phyloP scores from a whole-genome alignment of 75 land plant species.

The Cunninghamia lanceolata region DNA sequence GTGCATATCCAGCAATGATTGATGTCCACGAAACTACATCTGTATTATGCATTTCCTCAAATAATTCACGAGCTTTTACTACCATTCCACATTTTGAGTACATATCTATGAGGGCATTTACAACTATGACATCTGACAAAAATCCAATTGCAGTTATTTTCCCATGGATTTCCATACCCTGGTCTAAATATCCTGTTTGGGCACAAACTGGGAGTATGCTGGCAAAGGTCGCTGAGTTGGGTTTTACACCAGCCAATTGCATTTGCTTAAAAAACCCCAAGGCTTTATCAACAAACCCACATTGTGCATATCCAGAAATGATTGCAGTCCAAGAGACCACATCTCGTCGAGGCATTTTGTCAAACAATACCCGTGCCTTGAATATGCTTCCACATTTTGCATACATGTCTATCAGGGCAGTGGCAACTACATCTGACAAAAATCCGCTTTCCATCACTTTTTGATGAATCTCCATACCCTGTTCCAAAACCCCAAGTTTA shows the following conservation, averaged over 20 bases:
- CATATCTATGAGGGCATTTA: conserved; percentile 26
- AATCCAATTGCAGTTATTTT: conserved; percentile 5
- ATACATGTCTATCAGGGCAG: conserved; percentile 28
- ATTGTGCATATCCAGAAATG: conserved; percentile 44
- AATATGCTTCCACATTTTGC: conserved; percentile 11
- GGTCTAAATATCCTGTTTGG: conserved; percentile 1
- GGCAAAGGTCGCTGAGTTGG: background rate
- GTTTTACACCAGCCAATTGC: conserved; percentile 19
- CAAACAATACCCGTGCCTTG: background rate
- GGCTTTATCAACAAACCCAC: conserved; percentile 48
- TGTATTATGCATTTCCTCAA: conserved; percentile 33
- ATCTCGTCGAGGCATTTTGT: background rate
- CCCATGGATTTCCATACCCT: conserved; percentile 6
- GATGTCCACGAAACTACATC: conserved; percentile 54
- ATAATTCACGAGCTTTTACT: conserved; percentile 16
- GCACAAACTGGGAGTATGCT: conserved; percentile 8
- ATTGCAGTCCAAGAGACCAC: conserved; percentile 21
- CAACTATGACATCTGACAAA: conserved; percentile 11
- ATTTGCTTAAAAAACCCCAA: conserved; percentile 37
- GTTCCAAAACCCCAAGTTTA: background rate
- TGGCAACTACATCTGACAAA: background rate
- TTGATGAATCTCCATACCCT: conserved; percentile 5
- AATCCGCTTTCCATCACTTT: conserved; percentile 4
- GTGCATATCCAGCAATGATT: conserved; percentile 47
- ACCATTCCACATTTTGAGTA: conserved; percentile 27